Base-by-base conservation (phyloP, 768 basidiomycete genomes). In the Cantharellus anzutake region DNA sequence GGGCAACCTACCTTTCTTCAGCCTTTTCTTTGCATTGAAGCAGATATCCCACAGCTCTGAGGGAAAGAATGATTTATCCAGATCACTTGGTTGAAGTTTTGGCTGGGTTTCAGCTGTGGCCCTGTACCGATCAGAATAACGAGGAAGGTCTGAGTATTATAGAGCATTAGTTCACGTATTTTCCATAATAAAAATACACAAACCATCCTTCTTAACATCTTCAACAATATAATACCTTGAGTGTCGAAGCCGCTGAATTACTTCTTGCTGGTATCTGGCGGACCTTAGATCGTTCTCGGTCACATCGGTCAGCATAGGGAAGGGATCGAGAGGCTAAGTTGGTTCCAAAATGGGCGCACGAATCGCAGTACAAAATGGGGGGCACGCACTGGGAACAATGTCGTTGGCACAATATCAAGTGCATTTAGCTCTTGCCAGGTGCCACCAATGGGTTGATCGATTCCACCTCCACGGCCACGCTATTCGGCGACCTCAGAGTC, bases 91-190 rank as follows among this genome's bases (percentile, higher is more conserved):
- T 67, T 82, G 84, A 61, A 91, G 73, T 42, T 77, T 73, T 5
- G 86, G 84, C 60, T 81, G 81, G 0, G 77, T 75, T 7, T 41
- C 41, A 4, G 73, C 68, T 4, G 80, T 80, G 2, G 82, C 79
- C 4, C 82, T 77, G 68, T 89, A 88, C 70, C 85, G 86, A 70
- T 91, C 88, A 16, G 86, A 87, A 68, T 88, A 91, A 38, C 84
- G 80, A 50, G 83, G 80, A 3, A 90, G 71, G 50, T 87, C 88
- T 86, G 64, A 35, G 44, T 5, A 40, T 57, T 11, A 37, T 14
- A 37, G 44, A 11, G 11, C 11, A 29, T 61, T 37, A 41, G 39
- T 37, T 42, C 51, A 20, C 42, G 50, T 16, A 55, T 52, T 4
- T 44, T 42, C 38, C 42, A 61, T 3, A 53, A 53, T 40, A 60